Percentiles rank a stretch among this genome's conserved stretches.
These are phyloP conservation scores for Podospora pseudopauciseta DNA, from an alignment of 495 filamentous ascomycete genomes.

Conservation along the genomic window DNA sequence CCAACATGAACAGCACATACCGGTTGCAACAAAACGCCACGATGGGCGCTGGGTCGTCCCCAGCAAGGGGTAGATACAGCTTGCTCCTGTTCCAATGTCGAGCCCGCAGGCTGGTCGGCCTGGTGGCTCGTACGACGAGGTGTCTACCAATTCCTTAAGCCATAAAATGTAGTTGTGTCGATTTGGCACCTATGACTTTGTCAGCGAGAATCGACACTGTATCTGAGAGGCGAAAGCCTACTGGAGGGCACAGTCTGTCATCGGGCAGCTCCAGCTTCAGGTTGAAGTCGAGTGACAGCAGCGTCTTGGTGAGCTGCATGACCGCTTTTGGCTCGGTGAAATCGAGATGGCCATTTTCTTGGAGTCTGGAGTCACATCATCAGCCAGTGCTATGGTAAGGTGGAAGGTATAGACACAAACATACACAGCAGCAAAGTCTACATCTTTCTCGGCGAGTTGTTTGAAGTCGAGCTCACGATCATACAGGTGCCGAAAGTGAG, in stretches of 20 bases:
- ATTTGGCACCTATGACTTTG: conserved; percentile 59
- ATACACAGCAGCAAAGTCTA: conserved; percentile 31
- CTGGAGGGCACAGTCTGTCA: conserved; percentile 87
- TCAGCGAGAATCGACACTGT: not conserved
- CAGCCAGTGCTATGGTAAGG: not conserved
- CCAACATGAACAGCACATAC: not conserved
- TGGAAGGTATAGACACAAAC: not conserved
- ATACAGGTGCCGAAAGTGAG: conserved; percentile 39
- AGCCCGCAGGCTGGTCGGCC: conserved; percentile 62
- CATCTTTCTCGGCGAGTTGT: conserved; percentile 32
- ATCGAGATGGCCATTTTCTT: conserved; percentile 64
- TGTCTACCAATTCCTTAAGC: conserved; percentile 82
- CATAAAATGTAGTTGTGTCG: conserved; percentile 87
- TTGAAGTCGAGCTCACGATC: conserved; percentile 34
- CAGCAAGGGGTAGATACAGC: conserved; percentile 85
- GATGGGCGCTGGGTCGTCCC: conserved; percentile 69
- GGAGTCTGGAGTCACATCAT: conserved; percentile 38
- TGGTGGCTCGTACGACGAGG: conserved; percentile 55
- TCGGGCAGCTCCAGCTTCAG: conserved; percentile 65
- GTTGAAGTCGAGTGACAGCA: conserved; percentile 72
- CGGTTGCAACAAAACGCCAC: conserved; percentile 62
- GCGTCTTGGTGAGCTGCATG: conserved; percentile 75
- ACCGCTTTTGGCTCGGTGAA: conserved; percentile 77
- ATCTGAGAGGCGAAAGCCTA: conserved; percentile 35
- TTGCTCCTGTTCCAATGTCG: conserved; percentile 90